phyloP scores from a whole-genome alignment of 2,329 filamentous ascomycete species.

The Trichoderma sp. region DNA sequence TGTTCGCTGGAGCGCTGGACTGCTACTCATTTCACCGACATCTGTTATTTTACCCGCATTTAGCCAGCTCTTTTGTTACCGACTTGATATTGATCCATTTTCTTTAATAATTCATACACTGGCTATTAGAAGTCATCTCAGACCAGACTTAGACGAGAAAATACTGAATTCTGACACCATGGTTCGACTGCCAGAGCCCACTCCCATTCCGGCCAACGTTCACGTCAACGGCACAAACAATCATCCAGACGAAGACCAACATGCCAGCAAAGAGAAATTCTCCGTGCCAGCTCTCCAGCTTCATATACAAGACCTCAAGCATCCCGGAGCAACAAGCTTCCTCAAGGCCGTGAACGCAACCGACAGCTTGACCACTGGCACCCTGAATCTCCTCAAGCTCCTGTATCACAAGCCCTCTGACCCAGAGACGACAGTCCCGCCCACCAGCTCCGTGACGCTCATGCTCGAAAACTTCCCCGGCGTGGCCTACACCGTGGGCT shows the following conservation, averaged over 20 bases:
- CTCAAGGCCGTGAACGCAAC: conserved; percentile 67
- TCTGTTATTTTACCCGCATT: background rate
- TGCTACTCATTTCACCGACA: background rate
- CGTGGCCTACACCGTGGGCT: conserved; percentile 86
- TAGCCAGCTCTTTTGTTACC: background rate
- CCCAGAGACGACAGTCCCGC: conserved; percentile 51
- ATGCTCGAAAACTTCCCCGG: conserved; percentile 78
- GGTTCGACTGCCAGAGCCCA: conserved; percentile 6
- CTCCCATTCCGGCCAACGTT: background rate
- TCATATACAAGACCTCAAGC: conserved; percentile 60
- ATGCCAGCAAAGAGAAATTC: conserved; percentile 38
- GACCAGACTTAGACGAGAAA: background rate
- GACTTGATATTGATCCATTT: background rate
- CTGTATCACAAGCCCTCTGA: conserved; percentile 65
- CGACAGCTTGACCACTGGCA: conserved; percentile 63
- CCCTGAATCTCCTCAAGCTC: conserved; percentile 68
- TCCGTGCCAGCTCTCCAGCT: conserved; percentile 61
- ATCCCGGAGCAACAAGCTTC: conserved; percentile 68
- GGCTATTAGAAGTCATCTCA: background rate
- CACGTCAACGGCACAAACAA: background rate
- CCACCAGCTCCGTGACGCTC: conserved; percentile 85
- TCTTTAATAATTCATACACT: background rate
- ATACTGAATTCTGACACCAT: background rate
- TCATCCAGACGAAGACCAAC: background rate
- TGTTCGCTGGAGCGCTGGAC: background rate